Evolutionary conservation across 208 protist species (phyloP).

Genomic region (Vickermania ingenoplastis): DNA sequence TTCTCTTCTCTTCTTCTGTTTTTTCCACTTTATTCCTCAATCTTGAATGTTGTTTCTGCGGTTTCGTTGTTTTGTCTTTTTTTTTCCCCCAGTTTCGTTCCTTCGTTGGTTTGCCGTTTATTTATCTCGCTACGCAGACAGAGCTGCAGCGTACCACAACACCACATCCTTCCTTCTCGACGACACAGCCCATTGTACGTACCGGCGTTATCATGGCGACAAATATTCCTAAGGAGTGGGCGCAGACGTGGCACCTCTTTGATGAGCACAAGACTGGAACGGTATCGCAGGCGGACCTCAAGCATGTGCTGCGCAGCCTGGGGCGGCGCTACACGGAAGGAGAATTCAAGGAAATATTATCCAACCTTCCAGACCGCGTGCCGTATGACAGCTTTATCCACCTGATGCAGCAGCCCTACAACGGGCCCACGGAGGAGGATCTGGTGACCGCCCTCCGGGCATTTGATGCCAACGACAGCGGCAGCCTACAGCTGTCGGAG

Average conservation of each 20-base stretch:
- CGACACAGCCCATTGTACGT: no score
- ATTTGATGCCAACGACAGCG: constrained; percentile 71
- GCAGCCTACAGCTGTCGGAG: constrained; percentile 58
- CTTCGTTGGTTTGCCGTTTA: no score
- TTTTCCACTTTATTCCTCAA: no score
- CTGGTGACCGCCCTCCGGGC: constrained; percentile 70
- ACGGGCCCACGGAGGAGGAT: constrained; percentile 80
- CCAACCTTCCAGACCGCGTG: constrained; percentile 45
- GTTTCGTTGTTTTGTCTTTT: no score
- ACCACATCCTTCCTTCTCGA: no score
- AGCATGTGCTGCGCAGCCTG: constrained; percentile 83
- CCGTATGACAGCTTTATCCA: constrained; percentile 57
- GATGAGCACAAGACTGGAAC: constrained; percentile 64
- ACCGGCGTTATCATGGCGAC: no score
- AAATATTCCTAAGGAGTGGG: constrained; percentile 62
- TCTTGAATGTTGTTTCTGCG: no score
- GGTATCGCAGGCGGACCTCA: constrained; percentile 67
- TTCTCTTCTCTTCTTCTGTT: no score
- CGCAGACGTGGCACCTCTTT: constrained; percentile 83
- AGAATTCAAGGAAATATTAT: constrained; percentile 76
- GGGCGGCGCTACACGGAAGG: constrained; percentile 82
- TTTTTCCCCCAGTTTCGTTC: no score
- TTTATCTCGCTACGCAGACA: no score
- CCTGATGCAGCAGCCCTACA: constrained; percentile 84
- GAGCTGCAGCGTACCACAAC: no score